Evolutionary conservation across 768 basidiomycete species (phyloP), one percentile per base, ranked within the genome.

Genomic region (Auriscalpium orientale): DNA sequence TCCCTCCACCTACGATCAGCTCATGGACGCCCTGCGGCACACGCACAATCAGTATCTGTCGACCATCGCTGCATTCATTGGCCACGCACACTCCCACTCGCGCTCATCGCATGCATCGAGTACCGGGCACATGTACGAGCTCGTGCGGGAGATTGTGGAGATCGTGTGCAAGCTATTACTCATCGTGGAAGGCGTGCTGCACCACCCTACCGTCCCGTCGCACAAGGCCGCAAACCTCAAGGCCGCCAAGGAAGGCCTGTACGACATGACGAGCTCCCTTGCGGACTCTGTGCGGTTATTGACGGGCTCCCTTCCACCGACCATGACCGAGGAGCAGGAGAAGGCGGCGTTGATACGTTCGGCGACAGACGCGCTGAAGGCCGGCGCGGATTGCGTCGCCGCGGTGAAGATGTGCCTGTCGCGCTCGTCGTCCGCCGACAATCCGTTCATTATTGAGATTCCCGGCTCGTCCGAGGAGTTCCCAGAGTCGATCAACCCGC

Each of bases 11-110:
- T 75, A 84, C 48, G 70, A 77, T 2, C 85, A 89, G 64, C 81
- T 91, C 6, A 76, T 88, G 70, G 85, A 87, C 56, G 83, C 86
- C 8, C 77, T 97, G 46, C 83, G 87, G n/a, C 71, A 76, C 58
- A 90, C 90, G 13, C 93, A 97, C 67, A 94, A 97, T 66, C 82
- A 87, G 49, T 89, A 95, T 64, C 76, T 98, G 11, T 95, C 92
- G 5, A 90, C 92, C 18, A 92, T 97, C 66, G 95, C 97, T 20
- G 95, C 95, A 7, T 94, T 99, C 69, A 97, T 99, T 64, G 95
- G 95, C 1, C 94, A 98, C 67, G 90, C 93, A 1, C 95, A 98
- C 65, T 90, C 91, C 15, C 91, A 98, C 75, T 86, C 90, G 20
- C 85, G 91, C 46, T 77, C 82, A 43, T 91, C 91, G 33, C 95